A percentile compares a stretch with the other conserved stretches of the same genome.
Conservation (phyloP, 768 basidiomycete species). For the Pulveroboletus sp. region DNA sequence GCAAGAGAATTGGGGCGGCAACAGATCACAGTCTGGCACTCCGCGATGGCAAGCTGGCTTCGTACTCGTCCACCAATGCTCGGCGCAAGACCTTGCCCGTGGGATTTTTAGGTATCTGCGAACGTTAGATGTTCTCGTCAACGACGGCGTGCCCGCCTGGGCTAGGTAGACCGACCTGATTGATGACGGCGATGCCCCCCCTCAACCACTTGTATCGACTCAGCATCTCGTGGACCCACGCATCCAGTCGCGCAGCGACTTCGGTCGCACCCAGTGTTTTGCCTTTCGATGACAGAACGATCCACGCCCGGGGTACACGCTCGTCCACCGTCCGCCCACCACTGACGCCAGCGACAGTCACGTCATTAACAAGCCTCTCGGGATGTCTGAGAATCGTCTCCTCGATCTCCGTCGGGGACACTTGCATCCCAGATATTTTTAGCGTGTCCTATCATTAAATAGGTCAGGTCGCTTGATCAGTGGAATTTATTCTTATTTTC, state of each 20-base stretch:
- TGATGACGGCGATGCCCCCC: constrained; percentile 64
- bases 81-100: constrained; percentile 70
- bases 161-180: constrained; percentile 41
- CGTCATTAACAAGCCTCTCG: constrained; percentile 56
- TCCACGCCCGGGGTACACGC: constrained; percentile 73
- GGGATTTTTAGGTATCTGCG: constrained; percentile 62
- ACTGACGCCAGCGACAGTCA: constrained; percentile 66
- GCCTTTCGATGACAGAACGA: constrained; percentile 59
- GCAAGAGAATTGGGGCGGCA: not conserved
- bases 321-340: constrained; percentile 70
- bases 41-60: constrained; percentile 25
- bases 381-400: constrained; percentile 59
- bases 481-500: not conserved
- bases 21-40: constrained; percentile 24
- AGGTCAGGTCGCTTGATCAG: not conserved
- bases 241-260: constrained; percentile 46
- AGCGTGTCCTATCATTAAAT: constrained; percentile 56
- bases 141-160: not conserved
- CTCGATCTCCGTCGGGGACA: constrained; percentile 78
- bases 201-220: constrained; percentile 75
- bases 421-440: constrained; percentile 76
- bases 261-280: constrained; percentile 39
- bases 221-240: constrained; percentile 57
- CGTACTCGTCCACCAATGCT: constrained; percentile 55
- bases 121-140: not conserved